Conservation (phyloP, 192 early-diverging fungal species). For the Backusella sp. region DNA sequence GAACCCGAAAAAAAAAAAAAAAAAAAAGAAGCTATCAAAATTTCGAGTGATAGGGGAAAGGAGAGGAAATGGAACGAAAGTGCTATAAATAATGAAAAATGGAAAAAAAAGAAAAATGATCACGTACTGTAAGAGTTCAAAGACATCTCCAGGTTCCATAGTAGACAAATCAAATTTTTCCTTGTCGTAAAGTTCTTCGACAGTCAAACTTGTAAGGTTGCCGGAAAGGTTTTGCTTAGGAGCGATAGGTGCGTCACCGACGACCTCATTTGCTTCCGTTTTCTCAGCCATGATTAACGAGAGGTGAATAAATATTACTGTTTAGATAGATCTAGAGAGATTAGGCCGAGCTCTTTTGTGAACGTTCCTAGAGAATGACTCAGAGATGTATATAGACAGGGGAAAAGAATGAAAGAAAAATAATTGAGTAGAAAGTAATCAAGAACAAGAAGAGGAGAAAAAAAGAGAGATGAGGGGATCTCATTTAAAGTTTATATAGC, state of each 20-base stretch:
- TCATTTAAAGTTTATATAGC: constrained; percentile 6
- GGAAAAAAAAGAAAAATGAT: constrained; percentile 1
- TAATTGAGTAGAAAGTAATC: not conserved
- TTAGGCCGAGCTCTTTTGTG: not conserved
- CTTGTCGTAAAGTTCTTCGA: constrained; percentile 76
- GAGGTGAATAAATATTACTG: constrained; percentile 6
- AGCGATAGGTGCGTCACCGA: constrained; percentile 14
- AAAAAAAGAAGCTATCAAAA: constrained; percentile 1
- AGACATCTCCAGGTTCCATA: constrained; percentile 71
- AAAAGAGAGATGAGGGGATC: constrained; percentile 2
- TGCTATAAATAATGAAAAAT: not conserved
- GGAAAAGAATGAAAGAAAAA: not conserved
- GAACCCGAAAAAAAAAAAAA: not conserved
- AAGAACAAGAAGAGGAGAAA: constrained; percentile 1
- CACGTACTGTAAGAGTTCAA: constrained; percentile 62
- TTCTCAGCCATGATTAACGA: constrained; percentile 22
- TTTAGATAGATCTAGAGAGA: constrained; percentile 4
- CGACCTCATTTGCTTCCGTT: constrained; percentile 31
- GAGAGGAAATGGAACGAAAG: not conserved
- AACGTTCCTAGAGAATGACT: constrained; percentile 5
- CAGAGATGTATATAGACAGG: not conserved
- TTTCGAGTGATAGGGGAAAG: constrained; percentile 1
- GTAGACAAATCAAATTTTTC: constrained; percentile 77
- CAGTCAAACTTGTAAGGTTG: constrained; percentile 48
- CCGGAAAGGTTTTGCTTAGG: constrained; percentile 10